phyloP scores from a whole-genome alignment of 495 filamentous ascomycete species.

The Terfezia claveryi region DNA sequence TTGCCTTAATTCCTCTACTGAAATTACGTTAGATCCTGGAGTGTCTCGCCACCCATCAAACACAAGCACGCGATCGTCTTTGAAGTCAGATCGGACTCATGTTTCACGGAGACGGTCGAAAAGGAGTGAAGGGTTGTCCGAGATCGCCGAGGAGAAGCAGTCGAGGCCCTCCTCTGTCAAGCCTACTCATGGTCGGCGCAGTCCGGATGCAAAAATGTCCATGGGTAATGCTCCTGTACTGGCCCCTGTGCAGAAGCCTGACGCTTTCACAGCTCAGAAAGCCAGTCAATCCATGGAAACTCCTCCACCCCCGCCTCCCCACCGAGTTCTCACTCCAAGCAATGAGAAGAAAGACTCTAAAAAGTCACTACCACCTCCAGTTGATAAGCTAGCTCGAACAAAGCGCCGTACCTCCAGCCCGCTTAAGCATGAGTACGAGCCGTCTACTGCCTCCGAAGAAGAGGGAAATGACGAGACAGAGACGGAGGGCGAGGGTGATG shows the following conservation, averaged over 20 bases:
- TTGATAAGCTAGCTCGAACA: not conserved
- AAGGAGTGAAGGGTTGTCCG: not conserved
- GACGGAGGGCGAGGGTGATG: constrained; percentile 20
- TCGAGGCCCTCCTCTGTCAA: not conserved
- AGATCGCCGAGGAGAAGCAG: not conserved
- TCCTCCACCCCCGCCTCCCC: constrained; percentile 32
- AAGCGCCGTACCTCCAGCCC: constrained; percentile 62
- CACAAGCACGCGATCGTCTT: not conserved
- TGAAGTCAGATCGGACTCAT: not conserved
- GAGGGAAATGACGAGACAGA: constrained; percentile 30
- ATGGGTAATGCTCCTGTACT: not conserved
- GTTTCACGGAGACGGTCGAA: not conserved
- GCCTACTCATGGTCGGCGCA: not conserved
- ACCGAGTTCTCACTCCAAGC: constrained; percentile 20
- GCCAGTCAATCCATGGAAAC: constrained; percentile 4
- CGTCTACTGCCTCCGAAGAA: constrained; percentile 49
- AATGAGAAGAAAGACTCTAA: constrained; percentile 10
- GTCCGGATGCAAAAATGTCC: not conserved
- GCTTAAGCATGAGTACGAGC: constrained; percentile 92
- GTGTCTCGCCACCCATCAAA: not conserved
- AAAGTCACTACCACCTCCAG: constrained; percentile 26
- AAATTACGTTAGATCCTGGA: not conserved
- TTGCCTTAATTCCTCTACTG: not conserved
- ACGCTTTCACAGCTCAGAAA: not conserved
- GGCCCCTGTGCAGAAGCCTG: not conserved